These are phyloP conservation scores for Porogramme epimiltina DNA, from an alignment of 1,284 basidiomycete species.

Conservation along the genomic window DNA sequence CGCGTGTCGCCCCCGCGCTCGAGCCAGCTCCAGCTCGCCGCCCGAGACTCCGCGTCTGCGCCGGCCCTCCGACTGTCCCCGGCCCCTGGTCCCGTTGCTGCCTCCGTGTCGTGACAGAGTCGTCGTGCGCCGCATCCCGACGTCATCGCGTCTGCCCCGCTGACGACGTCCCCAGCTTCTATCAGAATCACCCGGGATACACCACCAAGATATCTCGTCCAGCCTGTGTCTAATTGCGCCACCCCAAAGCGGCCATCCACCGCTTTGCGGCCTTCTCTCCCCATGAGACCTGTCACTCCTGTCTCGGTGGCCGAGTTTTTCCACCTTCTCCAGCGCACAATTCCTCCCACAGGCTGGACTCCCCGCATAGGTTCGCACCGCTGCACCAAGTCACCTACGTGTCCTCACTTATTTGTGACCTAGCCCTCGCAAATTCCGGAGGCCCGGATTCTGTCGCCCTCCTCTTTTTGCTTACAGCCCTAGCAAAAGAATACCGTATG, in stretches of 20 bases:
- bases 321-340: conserved; percentile 31
- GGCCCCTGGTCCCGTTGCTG: too few species aligned
- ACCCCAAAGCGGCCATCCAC: background rate
- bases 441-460: conserved; percentile 80
- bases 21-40: too few species aligned
- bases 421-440: conserved; percentile 76
- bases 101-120: too few species aligned
- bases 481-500: conserved; percentile 1
- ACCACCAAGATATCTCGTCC: background rate
- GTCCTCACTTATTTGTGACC: conserved; percentile 1
- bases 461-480: conserved; percentile 56
- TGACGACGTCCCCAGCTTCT: too few species aligned
- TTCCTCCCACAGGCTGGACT: conserved; percentile 33
- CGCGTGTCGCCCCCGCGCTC: too few species aligned
- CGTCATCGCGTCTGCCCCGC: too few species aligned
- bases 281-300: conserved; percentile 20
- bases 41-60: too few species aligned
- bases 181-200: too few species aligned
- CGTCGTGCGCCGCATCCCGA: too few species aligned
- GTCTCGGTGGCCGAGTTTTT: conserved; percentile 31
- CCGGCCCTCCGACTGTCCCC: too few species aligned
- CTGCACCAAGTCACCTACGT: background rate
- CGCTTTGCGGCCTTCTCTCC: background rate
- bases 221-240: background rate
- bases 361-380: conserved; percentile 20